These are phyloP conservation scores for Phialophora tarda DNA, from an alignment of 2,329 filamentous ascomycete species.

Conservation along the genomic window DNA sequence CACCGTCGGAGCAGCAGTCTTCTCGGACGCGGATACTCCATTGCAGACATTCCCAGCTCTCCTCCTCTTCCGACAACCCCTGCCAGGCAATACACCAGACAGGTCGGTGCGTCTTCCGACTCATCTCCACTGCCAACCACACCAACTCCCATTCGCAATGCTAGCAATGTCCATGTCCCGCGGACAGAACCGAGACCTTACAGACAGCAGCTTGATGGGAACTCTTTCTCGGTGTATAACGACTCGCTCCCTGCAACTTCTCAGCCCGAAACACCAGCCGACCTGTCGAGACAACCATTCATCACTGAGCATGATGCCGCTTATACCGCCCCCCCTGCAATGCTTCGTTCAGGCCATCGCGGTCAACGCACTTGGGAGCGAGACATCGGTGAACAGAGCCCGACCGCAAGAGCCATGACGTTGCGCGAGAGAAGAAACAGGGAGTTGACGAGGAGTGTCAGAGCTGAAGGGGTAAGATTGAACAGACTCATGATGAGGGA, in stretches of 20 bases:
- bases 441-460: conserved; percentile 34
- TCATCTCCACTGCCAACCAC: conserved; percentile 26
- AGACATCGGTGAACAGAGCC: conserved; percentile 31
- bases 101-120: conserved; percentile 1
- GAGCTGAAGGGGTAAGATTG: conserved; percentile 31
- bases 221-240: conserved; percentile 38
- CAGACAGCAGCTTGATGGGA: conserved; percentile 32
- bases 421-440: conserved; percentile 33
- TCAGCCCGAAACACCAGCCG: conserved; percentile 40
- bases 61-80: conserved; percentile 27
- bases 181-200: conserved; percentile 29
- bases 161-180: conserved; percentile 3
- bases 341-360: conserved; percentile 22
- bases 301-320: conserved; percentile 35
- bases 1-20: conserved; percentile 20
- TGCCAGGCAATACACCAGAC: conserved; percentile 3
- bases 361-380: conserved; percentile 17
- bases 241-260: conserved; percentile 33
- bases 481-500: conserved; percentile 29
- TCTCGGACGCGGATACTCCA: neutral
- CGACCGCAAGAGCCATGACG: conserved; percentile 33
- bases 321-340: conserved; percentile 38
- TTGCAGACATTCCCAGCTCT: conserved; percentile 34
- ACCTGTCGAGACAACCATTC: conserved; percentile 30
- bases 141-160: conserved; percentile 25